Conservation (phyloP, 2,329 filamentous ascomycete genomes). For the Orbilia oligospora region DNA sequence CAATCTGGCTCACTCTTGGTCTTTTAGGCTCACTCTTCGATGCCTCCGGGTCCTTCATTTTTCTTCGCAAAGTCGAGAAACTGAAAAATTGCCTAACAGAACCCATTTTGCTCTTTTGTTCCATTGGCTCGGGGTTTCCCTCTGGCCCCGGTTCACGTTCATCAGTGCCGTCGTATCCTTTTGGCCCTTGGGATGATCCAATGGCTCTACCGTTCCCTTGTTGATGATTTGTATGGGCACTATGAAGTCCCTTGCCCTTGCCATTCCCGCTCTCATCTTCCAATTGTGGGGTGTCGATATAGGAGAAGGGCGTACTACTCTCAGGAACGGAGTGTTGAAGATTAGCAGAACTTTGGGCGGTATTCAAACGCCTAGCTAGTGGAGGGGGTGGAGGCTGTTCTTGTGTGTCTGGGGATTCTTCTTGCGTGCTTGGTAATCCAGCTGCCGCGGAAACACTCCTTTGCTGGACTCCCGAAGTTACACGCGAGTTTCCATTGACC, state of each 20-base stretch:
- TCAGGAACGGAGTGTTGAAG: background rate
- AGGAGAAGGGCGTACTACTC: background rate
- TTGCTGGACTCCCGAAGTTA: no score
- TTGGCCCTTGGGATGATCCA: background rate
- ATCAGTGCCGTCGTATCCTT: background rate
- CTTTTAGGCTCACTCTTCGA: background rate
- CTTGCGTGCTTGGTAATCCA: no score
- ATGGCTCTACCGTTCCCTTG: background rate
- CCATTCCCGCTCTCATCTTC: constrained; percentile 21
- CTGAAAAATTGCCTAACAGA: background rate
- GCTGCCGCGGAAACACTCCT: no score
- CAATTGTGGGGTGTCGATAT: background rate
- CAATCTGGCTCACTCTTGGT: background rate
- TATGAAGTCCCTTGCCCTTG: constrained; percentile 45
- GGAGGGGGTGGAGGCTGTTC: no score
- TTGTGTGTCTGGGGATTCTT: no score
- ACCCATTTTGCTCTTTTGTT: background rate
- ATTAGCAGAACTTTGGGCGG: no score
- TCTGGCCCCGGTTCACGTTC: background rate
- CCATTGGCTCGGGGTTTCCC: background rate
- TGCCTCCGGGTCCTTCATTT: background rate
- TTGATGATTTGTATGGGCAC: background rate
- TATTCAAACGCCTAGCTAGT: no score
- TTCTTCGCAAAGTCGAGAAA: background rate
- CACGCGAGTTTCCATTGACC: no score